Percentiles rank a stretch among this genome's conserved stretches.
These are phyloP conservation scores for Scheffersomyces illinoinensis DNA, from an alignment of 1,139 yeast genomes.

Conservation along the genomic window DNA sequence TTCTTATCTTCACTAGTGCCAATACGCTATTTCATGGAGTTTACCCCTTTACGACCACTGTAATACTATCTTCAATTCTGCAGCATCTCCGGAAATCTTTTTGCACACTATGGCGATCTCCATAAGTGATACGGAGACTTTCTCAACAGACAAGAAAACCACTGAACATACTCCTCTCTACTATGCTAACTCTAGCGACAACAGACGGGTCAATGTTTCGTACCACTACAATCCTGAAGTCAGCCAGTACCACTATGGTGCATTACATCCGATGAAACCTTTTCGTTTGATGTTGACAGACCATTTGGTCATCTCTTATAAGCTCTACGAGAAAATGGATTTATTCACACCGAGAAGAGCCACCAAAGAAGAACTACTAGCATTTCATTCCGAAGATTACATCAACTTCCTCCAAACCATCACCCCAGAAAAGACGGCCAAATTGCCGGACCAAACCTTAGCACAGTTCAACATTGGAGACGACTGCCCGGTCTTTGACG, in stretches of 20 bases:
- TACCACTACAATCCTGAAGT: constrained; percentile 88
- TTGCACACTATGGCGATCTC: constrained; percentile 15
- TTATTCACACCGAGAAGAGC: constrained; percentile 82
- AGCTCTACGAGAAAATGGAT: constrained; percentile 88
- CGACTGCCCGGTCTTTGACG: constrained; percentile 97
- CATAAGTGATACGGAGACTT: constrained; percentile 30
- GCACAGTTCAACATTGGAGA: constrained; percentile 92
- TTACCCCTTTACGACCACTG: background rate
- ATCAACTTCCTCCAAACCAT: constrained; percentile 75
- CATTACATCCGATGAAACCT: constrained; percentile 98
- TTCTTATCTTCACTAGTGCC: background rate
- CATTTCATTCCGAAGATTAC: constrained; percentile 88
- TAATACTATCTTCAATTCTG: background rate
- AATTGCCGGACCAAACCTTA: constrained; percentile 55
- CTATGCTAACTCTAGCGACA: constrained; percentile 33
- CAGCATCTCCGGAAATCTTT: background rate
- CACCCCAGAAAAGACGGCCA: constrained; percentile 75
- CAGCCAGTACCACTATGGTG: constrained; percentile 83
- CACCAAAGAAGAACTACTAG: constrained; percentile 70
- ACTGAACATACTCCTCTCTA: constrained; percentile 59
- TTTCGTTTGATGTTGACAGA: constrained; percentile 91
- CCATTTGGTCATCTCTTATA: constrained; percentile 83
- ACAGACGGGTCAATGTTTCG: constrained; percentile 60
- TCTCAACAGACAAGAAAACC: constrained; percentile 59
- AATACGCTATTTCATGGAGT: background rate